These are phyloP conservation scores for Papiliotrema terrestris DNA, from an alignment of 1,284 basidiomycete species.

Conservation along the genomic window DNA sequence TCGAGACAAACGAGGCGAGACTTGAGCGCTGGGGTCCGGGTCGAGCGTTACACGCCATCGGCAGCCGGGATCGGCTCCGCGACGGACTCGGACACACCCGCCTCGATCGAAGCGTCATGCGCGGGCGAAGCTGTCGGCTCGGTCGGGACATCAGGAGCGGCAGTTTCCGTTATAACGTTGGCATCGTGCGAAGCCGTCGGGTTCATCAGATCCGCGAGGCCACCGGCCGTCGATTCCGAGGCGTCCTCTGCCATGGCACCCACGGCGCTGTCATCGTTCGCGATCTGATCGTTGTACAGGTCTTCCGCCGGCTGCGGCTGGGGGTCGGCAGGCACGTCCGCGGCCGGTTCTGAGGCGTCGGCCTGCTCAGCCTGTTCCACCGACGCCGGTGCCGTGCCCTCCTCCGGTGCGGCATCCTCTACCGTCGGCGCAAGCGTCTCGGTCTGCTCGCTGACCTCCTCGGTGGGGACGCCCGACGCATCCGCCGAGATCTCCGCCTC, in stretches of 20 bases:
- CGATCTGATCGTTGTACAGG: too few species aligned
- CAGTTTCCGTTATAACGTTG: background rate
- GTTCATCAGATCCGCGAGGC: too few species aligned
- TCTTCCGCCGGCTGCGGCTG: background rate
- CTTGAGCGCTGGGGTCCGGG: too few species aligned
- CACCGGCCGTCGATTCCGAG: too few species aligned
- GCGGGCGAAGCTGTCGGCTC: background rate
- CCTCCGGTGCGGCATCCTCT: background rate
- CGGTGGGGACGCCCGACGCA: conserved; percentile 2
- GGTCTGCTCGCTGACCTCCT: conserved; percentile 3
- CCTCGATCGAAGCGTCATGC: background rate
- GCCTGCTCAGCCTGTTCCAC: background rate
- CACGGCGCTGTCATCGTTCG: too few species aligned
- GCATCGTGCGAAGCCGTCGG: too few species aligned
- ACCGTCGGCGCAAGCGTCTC: background rate
- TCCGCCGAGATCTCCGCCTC: background rate
- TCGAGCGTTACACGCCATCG: too few species aligned
- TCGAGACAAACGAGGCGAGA: background rate
- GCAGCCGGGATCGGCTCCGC: too few species aligned
- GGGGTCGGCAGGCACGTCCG: background rate
- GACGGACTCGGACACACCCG: background rate
- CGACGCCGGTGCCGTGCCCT: background rate
- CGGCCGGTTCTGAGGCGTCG: background rate
- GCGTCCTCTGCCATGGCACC: too few species aligned
- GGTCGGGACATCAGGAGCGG: background rate